Percentiles rank a stretch among this genome's conserved stretches.
phyloP scores from a whole-genome alignment of 176 grass and related monocot genomes.

The Raddia guianensis region DNA sequence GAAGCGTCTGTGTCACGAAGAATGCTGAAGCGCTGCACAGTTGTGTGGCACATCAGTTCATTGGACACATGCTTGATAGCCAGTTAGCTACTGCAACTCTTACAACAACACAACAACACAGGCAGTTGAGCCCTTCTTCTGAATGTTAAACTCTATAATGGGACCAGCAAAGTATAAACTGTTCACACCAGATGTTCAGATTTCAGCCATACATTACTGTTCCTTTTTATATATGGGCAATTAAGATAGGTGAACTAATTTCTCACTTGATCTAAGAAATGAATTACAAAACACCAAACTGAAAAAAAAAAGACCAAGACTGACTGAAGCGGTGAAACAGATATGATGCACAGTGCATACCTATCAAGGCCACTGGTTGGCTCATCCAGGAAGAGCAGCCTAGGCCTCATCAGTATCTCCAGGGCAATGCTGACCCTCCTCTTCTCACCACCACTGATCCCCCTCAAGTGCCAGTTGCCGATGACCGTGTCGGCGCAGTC shows the following conservation, averaged over 20 bases:
- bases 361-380: conserved; percentile 96
- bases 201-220: not conserved
- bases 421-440: conserved; percentile 94
- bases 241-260: not conserved
- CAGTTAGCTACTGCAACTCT: not conserved
- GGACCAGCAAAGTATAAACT: not conserved
- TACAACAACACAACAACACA: not conserved
- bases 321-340: not conserved
- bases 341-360: conserved; percentile 24
- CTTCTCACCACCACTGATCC: conserved; percentile 94
- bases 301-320: not conserved
- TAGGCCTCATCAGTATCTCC: conserved; percentile 95
- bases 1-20: conserved; percentile 89
- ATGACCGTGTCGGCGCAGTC: conserved; percentile 89
- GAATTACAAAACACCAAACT: not conserved
- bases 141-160: not conserved
- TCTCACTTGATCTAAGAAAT: not conserved
- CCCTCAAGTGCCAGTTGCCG: conserved; percentile 96
- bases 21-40: conserved; percentile 84
- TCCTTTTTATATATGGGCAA: not conserved
- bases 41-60: conserved; percentile 3
- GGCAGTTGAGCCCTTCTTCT: not conserved
- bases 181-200: not conserved
- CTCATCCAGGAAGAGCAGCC: conserved; percentile 92
- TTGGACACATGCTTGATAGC: not conserved